Evolutionary conservation across 768 basidiomycete genomes (phyloP), one percentile per base, ranked within the genome.

Genomic region (Fistulinella prunicolor): DNA sequence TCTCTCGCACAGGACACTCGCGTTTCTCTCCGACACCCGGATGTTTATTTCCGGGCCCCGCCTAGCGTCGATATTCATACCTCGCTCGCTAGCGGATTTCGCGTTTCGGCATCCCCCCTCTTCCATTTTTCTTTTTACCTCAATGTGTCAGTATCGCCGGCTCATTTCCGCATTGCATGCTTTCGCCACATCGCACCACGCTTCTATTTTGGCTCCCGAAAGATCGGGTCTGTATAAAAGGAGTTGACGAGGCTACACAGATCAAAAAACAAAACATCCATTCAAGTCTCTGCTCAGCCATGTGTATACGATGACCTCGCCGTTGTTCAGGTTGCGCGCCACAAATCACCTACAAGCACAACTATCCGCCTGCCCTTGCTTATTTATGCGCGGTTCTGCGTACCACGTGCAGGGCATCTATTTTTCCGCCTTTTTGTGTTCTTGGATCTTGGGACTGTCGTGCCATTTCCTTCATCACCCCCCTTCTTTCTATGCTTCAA

Each of bases 41-140:
- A 56, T 28, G 34, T 40, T 55, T 58, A 58, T 56, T 54, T 65
- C 63, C 62, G 65, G 70, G 69, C 43, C 23, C 56, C 55, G 47
- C 53, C 53, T 57, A 58, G 61, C 66, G 55, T 62, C 67, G 69
- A 69, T 71, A 76, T 75, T 75, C 71, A 74, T 76, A 67, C 70
- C 69, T 73, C 73, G 64, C 65, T 65, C 58, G 70, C 61, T 67
- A 61, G 57, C 54, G 56, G 65, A 32, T 48, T 46, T 35, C 46
- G 13, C 55, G 52, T 63, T 58, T 37, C 54, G 45, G 49, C 58
- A 54, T 56, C 55, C 45, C 47, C 43, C 51, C 55, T 42, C 56
- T 56, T 49, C 46, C 44, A 53, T 58, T 60, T 36, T 57, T 44
- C 57, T 42, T 59, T 51, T 51, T 56, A 44, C 55, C 55, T 66